These are phyloP conservation scores for Solanum paucissectum DNA, from an alignment of 257 asterid genomes.

Conservation along the genomic window DNA sequence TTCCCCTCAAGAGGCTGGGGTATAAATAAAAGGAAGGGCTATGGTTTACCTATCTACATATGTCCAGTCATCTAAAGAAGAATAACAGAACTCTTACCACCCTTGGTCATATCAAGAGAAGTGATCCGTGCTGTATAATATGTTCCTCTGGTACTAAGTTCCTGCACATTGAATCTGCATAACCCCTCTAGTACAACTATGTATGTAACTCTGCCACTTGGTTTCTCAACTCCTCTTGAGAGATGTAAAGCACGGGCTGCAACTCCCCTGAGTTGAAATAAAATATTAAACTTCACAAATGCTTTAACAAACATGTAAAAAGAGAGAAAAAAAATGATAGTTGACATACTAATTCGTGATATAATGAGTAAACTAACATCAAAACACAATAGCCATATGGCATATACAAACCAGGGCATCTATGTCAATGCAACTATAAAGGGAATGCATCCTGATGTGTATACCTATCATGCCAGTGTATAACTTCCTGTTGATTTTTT, in stretches of 20 bases:
- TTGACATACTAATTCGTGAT: neutral
- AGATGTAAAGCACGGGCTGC: slow-evolving; percentile 92
- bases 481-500: slow-evolving; percentile 70
- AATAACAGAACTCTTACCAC: slow-evolving; percentile 39
- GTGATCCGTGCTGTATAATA: slow-evolving; percentile 93
- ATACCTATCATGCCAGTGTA: slow-evolving; percentile 94
- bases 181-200: slow-evolving; percentile 93
- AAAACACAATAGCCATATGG: neutral
- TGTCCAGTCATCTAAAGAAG: neutral
- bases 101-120: slow-evolving; percentile 78
- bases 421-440: neutral
- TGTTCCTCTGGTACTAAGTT: slow-evolving; percentile 92
- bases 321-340: neutral
- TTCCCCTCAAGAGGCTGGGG: neutral
- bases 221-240: slow-evolving; percentile 98
- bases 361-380: neutral
- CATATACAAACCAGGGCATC: neutral
- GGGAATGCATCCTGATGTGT: neutral
- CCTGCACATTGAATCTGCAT: slow-evolving; percentile 95
- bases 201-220: slow-evolving; percentile 98
- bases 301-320: slow-evolving; percentile 32
- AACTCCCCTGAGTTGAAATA: slow-evolving; percentile 3
- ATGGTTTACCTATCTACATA: neutral
- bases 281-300: neutral
- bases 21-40: neutral